Evolutionary conservation across 2,329 filamentous ascomycete genomes (phyloP).

Genomic region (Verticillium longisporum): DNA sequence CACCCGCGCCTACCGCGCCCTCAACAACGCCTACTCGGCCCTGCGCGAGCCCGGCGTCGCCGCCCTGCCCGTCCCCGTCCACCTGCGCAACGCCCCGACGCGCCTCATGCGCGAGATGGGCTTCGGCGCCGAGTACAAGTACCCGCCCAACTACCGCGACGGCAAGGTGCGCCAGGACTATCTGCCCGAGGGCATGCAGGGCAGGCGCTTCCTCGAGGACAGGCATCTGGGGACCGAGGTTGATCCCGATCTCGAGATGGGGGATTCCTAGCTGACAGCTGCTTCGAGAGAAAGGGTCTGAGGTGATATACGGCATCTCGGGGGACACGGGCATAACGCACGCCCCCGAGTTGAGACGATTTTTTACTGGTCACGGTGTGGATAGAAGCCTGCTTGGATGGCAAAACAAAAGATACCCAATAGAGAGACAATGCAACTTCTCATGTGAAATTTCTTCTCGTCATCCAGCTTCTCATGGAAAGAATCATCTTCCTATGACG

Average conservation of each 20-base stretch:
- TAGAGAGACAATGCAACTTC: neutral
- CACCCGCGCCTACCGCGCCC: slow-evolving; percentile 74
- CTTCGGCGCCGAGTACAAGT: slow-evolving; percentile 90
- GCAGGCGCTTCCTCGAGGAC: slow-evolving; percentile 70
- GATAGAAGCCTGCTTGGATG: neutral
- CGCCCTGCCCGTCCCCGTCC: slow-evolving; percentile 73
- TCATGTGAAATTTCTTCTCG: neutral
- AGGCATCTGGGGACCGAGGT: slow-evolving; percentile 70
- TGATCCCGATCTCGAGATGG: slow-evolving; percentile 59
- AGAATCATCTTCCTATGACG: neutral
- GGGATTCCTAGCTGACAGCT: slow-evolving; percentile 15
- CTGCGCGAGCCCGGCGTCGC: slow-evolving; percentile 79
- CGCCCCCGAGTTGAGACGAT: too few species aligned
- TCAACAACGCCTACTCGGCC: slow-evolving; percentile 74
- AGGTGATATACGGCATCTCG: too few species aligned
- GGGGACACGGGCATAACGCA: too few species aligned
- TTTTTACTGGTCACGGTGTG: neutral
- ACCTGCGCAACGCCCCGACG: slow-evolving; percentile 88
- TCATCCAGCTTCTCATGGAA: neutral
- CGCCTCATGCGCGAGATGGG: slow-evolving; percentile 88
- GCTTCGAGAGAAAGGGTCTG: neutral
- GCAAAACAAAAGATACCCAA: neutral
- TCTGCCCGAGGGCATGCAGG: slow-evolving; percentile 69
- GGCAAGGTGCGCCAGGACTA: slow-evolving; percentile 84
- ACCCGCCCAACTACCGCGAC: slow-evolving; percentile 83